These are phyloP conservation scores for Volutella citrinella DNA, from an alignment of 2,329 filamentous ascomycete genomes.

Conservation along the genomic window DNA sequence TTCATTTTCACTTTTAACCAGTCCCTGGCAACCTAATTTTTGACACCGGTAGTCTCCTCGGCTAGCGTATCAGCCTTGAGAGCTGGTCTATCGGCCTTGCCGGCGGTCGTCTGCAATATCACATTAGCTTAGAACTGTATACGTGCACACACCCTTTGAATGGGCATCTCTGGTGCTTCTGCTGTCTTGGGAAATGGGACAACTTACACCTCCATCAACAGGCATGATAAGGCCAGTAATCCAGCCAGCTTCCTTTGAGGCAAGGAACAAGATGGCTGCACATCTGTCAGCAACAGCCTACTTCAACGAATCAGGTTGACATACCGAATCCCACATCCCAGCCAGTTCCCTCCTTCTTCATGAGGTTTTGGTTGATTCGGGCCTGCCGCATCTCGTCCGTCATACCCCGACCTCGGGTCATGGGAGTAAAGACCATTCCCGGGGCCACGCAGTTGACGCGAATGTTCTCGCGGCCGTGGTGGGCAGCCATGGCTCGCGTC, in stretches of 20 bases:
- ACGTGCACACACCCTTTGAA: too few species aligned
- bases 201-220: not conserved
- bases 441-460: conserved; percentile 43
- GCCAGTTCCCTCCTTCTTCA: conserved; percentile 38
- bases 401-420: conserved; percentile 35
- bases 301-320: not conserved
- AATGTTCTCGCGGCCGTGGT: conserved; percentile 41
- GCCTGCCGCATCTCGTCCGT: conserved; percentile 33
- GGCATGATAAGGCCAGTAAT: not conserved
- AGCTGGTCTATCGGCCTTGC: conserved; percentile 1
- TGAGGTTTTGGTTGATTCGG: conserved; percentile 32
- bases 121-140: too few species aligned
- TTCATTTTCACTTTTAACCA: too few species aligned
- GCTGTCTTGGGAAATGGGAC: too few species aligned
- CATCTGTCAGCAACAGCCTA: not conserved
- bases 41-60: not conserved
- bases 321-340: conserved; percentile 28
- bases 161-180: too few species aligned
- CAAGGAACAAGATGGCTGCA: not conserved
- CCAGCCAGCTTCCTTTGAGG: not conserved
- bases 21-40: too few species aligned
- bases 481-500: conserved; percentile 47
- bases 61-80: conserved; percentile 1
- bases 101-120: not conserved
- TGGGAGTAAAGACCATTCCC: conserved; percentile 44